Percentiles rank a stretch among this genome's conserved stretches.
phyloP scores from a whole-genome alignment of 768 basidiomycete species.

The Baorangia bicolor region DNA sequence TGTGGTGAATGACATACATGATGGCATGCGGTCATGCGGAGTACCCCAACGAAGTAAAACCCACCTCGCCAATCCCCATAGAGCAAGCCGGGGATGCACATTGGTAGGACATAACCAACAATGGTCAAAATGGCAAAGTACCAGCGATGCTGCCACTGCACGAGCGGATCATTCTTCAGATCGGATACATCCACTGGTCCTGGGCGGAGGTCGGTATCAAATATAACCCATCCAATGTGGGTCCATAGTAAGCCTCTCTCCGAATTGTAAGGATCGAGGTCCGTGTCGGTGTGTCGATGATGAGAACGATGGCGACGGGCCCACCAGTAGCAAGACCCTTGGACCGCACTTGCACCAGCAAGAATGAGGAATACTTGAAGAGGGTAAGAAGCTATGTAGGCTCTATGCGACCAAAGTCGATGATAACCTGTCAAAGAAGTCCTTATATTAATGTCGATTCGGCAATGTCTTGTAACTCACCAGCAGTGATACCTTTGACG shows the following conservation, averaged over 20 bases:
- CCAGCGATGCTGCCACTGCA: constrained; percentile 76
- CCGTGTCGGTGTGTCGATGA: constrained; percentile 83
- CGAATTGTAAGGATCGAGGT: constrained; percentile 82
- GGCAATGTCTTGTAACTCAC: constrained; percentile 22
- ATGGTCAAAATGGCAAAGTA: constrained; percentile 62
- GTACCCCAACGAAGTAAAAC: constrained; percentile 70
- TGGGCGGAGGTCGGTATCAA: constrained; percentile 70
- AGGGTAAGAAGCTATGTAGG: constrained; percentile 72
- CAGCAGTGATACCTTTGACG: constrained; percentile 50
- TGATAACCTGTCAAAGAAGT: constrained; percentile 58
- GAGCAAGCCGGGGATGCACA: constrained; percentile 62
- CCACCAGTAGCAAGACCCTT: constrained; percentile 91
- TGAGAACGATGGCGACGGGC: constrained; percentile 79
- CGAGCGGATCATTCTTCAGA: constrained; percentile 62
- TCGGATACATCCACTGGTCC: constrained; percentile 74
- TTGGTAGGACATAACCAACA: constrained; percentile 73
- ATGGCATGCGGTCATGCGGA: constrained; percentile 73
- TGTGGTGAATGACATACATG: constrained; percentile 53
- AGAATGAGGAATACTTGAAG: constrained; percentile 69
- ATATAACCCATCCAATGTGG: constrained; percentile 82
- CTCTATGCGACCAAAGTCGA: constrained; percentile 82
- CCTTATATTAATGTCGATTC: not conserved
- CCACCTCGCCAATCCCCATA: constrained; percentile 81
- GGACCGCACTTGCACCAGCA: constrained; percentile 79
- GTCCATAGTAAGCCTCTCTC: constrained; percentile 77